A percentile compares a stretch with the other conserved stretches of the same genome.
These are phyloP conservation scores for Colletotrichum echinochloae DNA, from an alignment of 2,329 filamentous ascomycete species.

Conservation along the genomic window DNA sequence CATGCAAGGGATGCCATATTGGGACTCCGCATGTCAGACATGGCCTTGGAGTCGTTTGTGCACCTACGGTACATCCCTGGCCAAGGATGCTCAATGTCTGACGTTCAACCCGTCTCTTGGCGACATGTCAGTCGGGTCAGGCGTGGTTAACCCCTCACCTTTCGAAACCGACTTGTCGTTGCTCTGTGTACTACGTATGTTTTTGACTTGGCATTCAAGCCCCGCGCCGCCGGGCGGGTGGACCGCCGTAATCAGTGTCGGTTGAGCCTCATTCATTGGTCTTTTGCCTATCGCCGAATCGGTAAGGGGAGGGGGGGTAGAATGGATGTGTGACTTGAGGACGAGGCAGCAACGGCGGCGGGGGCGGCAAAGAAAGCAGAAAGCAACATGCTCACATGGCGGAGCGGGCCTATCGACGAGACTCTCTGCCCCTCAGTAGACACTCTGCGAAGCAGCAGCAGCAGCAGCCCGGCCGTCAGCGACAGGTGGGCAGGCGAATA, in stretches of 20 bases:
- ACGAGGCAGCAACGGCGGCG: neutral
- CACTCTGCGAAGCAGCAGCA: neutral
- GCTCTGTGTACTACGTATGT: neutral
- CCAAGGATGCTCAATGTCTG: conserved; percentile 5
- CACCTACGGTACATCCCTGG: neutral
- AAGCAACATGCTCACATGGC: neutral
- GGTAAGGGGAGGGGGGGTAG: neutral
- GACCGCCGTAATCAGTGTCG: neutral
- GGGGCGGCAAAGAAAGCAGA: neutral
- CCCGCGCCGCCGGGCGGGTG: neutral
- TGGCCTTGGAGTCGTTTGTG: conserved; percentile 2
- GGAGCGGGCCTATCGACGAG: neutral
- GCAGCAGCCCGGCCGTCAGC: conserved; percentile 9
- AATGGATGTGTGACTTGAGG: conserved; percentile 9
- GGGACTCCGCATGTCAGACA: conserved; percentile 27
- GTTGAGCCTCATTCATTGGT: conserved; percentile 11
- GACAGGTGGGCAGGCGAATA: conserved; percentile 12
- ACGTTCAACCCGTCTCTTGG: neutral
- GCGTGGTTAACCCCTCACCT: neutral
- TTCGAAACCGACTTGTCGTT: neutral
- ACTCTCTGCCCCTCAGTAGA: neutral
- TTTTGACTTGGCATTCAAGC: neutral
- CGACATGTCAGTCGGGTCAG: neutral
- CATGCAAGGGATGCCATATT: conserved; percentile 36
- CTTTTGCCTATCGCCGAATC: conserved; percentile 13